Evolutionary conservation across 208 protist species (phyloP).

Genomic region (Leishmania guyanensis): DNA sequence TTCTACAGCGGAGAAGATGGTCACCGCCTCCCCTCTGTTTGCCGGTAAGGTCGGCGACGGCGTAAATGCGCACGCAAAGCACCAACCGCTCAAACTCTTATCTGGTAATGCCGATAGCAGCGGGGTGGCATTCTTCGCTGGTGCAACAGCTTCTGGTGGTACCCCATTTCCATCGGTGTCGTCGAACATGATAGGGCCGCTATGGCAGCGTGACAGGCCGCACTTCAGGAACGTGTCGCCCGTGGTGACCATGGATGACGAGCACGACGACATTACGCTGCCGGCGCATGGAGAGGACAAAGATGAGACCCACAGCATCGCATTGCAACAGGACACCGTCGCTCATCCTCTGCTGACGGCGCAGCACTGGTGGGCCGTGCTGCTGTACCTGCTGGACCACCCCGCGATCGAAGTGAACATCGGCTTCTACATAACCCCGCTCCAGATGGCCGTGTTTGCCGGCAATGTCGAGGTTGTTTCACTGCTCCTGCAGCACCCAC

Average conservation of each 20-base stretch:
- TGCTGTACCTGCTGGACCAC: constrained; percentile 37
- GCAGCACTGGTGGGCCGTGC: constrained; percentile 28
- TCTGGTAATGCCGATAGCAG: background rate
- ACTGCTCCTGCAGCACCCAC: constrained; percentile 35
- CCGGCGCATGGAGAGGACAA: background rate
- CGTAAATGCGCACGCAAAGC: background rate
- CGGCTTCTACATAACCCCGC: constrained; percentile 40
- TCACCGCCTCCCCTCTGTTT: constrained; percentile 8
- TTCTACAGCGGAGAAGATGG: background rate
- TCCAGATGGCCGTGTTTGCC: constrained; percentile 38
- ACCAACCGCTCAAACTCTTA: background rate
- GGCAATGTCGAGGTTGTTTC: constrained; percentile 25
- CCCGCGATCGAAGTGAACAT: constrained; percentile 47
- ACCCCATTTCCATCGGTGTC: background rate
- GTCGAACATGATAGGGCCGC: background rate
- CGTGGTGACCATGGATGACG: background rate
- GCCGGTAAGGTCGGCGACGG: background rate
- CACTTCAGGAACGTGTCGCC: constrained; percentile 1
- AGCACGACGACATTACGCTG: background rate
- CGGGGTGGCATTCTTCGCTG: background rate
- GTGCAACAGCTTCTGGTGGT: background rate
- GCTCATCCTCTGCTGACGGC: background rate
- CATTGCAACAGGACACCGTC: constrained; percentile 7
- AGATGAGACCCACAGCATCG: background rate
- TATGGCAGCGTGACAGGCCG: background rate